Evolutionary conservation across 1,139 yeast species (phyloP), one percentile per base, ranked within the genome.

Genomic region (Blastobotrys capitulatus): DNA sequence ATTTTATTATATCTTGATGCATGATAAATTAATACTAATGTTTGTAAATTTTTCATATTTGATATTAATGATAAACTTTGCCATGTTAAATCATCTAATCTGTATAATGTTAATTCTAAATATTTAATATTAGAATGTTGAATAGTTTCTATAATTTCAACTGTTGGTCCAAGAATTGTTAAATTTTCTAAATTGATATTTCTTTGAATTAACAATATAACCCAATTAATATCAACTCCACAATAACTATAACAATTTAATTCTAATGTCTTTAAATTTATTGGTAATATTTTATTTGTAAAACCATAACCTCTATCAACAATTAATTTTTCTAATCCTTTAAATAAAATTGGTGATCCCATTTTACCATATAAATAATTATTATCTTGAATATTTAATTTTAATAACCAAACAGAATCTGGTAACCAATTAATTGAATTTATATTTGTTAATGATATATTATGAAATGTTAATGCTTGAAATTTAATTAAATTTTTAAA

Each of bases 311-410:
- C 41, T 31, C 40, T 40, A 26, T 35, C 20, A 12, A 47, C 44
- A 1, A 38, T 19, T 6, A 42, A 16, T n/a, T 36, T 44, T 18
- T 18, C 36, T 2, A 47, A 6, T 1, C 41, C 40, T 1, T 46
- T 44, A 19, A 22, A 39, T 25, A 32, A 36, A 12, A 42, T 34
- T 6, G 29, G 20, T 4, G 31, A 36, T 19, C 50, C 50, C 29
- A 47, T 19, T n/a, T 36, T 25, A 10, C 50, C 50, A 15, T 47
- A 43, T 15, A 47, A 29, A 26, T 25, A 47, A 26, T 47, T 47
- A 13, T 41, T 39, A 7, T 42, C 27, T n/a, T 22, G 26, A 5
- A 47, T 31, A 3, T 27, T 18, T 7, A 47, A 27, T n/a, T n/a
- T 20, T 15, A 43, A 35, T 1, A 38, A 18, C 36, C 26, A 16